A percentile compares a stretch with the other conserved stretches of the same genome.
Evolutionary conservation across 1,284 basidiomycete species (phyloP).

Genomic region (Kwoniella shivajii): DNA sequence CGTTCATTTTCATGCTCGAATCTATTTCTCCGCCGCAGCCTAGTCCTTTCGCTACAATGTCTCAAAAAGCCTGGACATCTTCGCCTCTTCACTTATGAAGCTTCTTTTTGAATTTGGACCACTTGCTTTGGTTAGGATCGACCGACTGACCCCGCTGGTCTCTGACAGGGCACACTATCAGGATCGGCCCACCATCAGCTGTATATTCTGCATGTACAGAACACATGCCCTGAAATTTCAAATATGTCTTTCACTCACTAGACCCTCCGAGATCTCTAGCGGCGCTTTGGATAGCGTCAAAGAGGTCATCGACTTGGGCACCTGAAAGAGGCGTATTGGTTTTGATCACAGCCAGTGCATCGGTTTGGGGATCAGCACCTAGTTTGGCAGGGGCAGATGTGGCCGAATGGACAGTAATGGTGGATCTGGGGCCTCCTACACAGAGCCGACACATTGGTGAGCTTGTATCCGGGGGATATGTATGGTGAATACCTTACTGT

Average conservation of each 20-base stretch:
- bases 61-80: too few relatives aligned
- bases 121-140: conserved; percentile 5
- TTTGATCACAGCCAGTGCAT: not conserved
- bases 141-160: conserved; percentile 1
- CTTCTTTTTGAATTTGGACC: conserved; percentile 3
- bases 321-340: not conserved
- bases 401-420: not conserved
- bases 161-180: conserved; percentile 1
- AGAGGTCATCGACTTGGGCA: not conserved
- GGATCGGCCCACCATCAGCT: not conserved
- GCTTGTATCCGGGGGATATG: too few relatives aligned
- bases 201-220: not conserved
- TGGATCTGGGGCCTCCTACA: not conserved
- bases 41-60: too few relatives aligned
- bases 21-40: too few relatives aligned
- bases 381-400: not conserved
- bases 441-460: too few relatives aligned
- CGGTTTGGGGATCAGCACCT: not conserved
- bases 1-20: too few relatives aligned
- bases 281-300: not conserved
- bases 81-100: too few relatives aligned
- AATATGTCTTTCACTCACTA: not conserved
- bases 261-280: not conserved
- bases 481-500: not conserved
- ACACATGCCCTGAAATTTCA: not conserved